These are phyloP conservation scores for Elsinoe fawcettii DNA, from an alignment of 2,329 filamentous ascomycete species.

Conservation along the genomic window DNA sequence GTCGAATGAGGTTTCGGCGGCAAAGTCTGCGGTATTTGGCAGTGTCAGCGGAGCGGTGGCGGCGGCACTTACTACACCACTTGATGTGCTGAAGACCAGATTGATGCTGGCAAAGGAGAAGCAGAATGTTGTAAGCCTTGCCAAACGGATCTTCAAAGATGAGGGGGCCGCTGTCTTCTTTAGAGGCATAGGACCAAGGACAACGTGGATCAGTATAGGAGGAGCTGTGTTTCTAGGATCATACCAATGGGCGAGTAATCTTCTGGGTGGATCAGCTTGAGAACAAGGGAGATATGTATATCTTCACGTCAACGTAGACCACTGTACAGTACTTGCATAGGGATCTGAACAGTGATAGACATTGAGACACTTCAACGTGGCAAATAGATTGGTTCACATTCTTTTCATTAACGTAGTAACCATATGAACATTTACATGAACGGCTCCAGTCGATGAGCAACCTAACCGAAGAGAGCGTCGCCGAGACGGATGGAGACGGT, in stretches of 20 bases:
- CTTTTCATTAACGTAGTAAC: constrained; percentile 7
- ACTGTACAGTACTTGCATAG: too few relatives aligned
- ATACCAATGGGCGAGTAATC: constrained; percentile 82
- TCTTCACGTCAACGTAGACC: too few relatives aligned
- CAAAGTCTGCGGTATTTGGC: constrained; percentile 78
- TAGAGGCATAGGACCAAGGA: constrained; percentile 68
- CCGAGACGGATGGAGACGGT: constrained; percentile 40
- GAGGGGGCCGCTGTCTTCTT: constrained; percentile 64
- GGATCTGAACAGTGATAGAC: too few relatives aligned
- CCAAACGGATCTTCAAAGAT: constrained; percentile 56
- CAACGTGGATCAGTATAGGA: constrained; percentile 91
- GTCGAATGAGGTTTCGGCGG: constrained; percentile 50
- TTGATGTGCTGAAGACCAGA: constrained; percentile 94
- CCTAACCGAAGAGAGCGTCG: constrained; percentile 44
- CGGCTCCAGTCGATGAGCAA: not conserved
- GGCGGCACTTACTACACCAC: constrained; percentile 79
- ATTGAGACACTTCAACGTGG: not conserved
- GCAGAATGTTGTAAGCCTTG: constrained; percentile 51
- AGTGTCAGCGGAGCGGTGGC: constrained; percentile 76
- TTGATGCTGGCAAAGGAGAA: constrained; percentile 80
- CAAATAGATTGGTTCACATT: not conserved
- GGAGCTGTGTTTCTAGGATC: constrained; percentile 91
- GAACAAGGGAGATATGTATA: not conserved
- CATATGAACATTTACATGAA: constrained; percentile 8
- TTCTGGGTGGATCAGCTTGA: constrained; percentile 35